A percentile compares a stretch with the other conserved stretches of the same genome.
Evolutionary conservation across 805 yeast species (phyloP).

Genomic region (Saccharomyces kudriavzevii): DNA sequence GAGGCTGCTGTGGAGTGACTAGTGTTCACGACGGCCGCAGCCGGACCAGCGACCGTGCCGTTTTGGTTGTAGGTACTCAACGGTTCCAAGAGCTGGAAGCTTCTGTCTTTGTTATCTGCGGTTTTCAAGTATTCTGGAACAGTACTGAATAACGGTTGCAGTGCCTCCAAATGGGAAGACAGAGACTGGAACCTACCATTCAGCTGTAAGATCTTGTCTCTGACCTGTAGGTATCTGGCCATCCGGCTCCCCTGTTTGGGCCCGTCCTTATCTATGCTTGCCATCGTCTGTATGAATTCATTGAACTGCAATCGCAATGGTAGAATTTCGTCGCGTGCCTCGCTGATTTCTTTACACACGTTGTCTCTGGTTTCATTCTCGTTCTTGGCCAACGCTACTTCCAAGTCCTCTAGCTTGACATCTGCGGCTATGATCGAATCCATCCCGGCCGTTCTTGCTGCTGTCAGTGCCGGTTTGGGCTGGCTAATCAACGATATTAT

Average conservation of each 20-base stretch:
- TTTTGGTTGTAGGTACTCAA: conserved; percentile 2
- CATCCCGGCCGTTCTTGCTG: not conserved
- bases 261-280: conserved; percentile 11
- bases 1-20: conserved; percentile 8
- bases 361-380: not conserved
- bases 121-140: conserved; percentile 17
- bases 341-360: not conserved
- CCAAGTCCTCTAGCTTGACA: not conserved
- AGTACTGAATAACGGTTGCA: conserved; percentile 22
- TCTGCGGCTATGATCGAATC: not conserved
- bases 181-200: conserved; percentile 17
- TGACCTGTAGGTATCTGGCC: conserved; percentile 17
- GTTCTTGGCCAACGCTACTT: not conserved
- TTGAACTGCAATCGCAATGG: conserved; percentile 18
- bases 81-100: conserved; percentile 22
- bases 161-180: conserved; percentile 15
- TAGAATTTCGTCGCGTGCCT: not conserved
- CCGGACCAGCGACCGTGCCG: conserved; percentile 6
- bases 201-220: conserved; percentile 16
- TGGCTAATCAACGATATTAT: not conserved
- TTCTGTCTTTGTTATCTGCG: conserved; percentile 11
- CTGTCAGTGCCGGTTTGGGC: not conserved
- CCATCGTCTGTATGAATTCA: conserved; percentile 20
- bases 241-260: conserved; percentile 7
- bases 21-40: not conserved